Evolutionary conservation across 2,329 filamentous ascomycete species (phyloP).

Genomic region (Metarhizium anisopliae): DNA sequence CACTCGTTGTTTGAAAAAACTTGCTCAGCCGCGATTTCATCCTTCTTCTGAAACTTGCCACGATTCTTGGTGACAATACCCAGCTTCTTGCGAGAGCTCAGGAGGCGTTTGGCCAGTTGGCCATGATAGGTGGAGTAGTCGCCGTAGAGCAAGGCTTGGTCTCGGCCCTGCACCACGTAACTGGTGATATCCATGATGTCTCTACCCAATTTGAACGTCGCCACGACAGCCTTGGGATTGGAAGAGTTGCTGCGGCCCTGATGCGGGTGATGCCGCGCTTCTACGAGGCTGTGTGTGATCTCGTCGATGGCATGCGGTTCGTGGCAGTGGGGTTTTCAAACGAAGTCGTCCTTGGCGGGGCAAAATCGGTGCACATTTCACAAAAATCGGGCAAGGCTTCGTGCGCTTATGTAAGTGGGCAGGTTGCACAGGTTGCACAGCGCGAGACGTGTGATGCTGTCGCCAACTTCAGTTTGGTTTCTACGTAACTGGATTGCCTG

Average conservation of each 20-base stretch:
- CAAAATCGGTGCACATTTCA: background rate
- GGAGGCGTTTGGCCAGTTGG: conserved; percentile 71
- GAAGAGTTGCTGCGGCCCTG: background rate
- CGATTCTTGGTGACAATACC: conserved; percentile 76
- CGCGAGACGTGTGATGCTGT: background rate
- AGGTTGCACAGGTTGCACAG: background rate
- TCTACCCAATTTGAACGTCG: conserved; percentile 3
- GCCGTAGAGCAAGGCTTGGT: conserved; percentile 77
- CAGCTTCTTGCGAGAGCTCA: conserved; percentile 76
- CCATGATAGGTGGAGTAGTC: conserved; percentile 81
- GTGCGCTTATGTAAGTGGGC: background rate
- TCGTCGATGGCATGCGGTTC: conserved; percentile 1
- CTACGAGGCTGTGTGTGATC: background rate
- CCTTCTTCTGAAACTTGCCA: conserved; percentile 71
- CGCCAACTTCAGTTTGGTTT: background rate
- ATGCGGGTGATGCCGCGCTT: background rate
- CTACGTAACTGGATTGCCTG: background rate
- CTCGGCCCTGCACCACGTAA: conserved; percentile 69
- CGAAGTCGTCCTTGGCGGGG: background rate
- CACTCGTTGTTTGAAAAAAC: conserved; percentile 35
- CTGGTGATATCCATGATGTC: conserved; percentile 77
- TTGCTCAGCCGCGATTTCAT: conserved; percentile 63
- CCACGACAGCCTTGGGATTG: background rate
- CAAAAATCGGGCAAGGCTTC: background rate
- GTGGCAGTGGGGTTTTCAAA: background rate